phyloP scores from a whole-genome alignment of 2,329 filamentous ascomycete genomes.

The Emydomyces testavorans region DNA sequence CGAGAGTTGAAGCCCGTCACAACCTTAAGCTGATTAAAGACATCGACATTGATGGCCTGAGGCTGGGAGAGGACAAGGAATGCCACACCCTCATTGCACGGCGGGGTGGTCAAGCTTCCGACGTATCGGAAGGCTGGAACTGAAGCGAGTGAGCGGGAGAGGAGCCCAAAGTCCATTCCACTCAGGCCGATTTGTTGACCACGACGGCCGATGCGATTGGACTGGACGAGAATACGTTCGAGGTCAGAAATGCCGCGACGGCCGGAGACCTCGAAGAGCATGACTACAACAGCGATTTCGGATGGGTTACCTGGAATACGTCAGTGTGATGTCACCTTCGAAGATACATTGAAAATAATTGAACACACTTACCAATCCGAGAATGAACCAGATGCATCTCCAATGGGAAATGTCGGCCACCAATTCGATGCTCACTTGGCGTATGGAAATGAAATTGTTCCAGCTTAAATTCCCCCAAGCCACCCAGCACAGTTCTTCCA shows the following conservation, averaged over 20 bases:
- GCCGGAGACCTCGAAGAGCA: slow-evolving; percentile 5
- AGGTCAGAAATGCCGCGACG: slow-evolving; percentile 4
- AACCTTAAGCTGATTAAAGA: slow-evolving; percentile 41
- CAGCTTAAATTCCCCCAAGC: slow-evolving; percentile 34
- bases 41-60: slow-evolving; percentile 37
- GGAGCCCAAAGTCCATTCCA: slow-evolving; percentile 1
- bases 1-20: slow-evolving; percentile 28
- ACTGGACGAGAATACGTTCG: slow-evolving; percentile 3
- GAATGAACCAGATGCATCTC: slow-evolving; percentile 47
- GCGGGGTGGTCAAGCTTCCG: slow-evolving; percentile 52
- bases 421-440: slow-evolving; percentile 47
- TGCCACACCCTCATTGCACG: slow-evolving; percentile 46
- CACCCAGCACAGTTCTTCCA: slow-evolving; percentile 35
- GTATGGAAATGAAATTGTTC: slow-evolving; percentile 52
- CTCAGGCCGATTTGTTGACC: slow-evolving; percentile 4
- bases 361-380: slow-evolving; percentile 2
- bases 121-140: slow-evolving; percentile 34
- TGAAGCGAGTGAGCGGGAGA: slow-evolving; percentile 29
- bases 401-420: slow-evolving; percentile 40
- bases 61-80: slow-evolving; percentile 42
- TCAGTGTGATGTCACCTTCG: background rate
- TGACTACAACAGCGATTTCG: slow-evolving; percentile 3
- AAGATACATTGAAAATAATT: background rate
- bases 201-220: background rate
- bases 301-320: slow-evolving; percentile 1